Evolutionary conservation across 306 rosid species (phyloP), one percentile per base, ranked within the genome.

Genomic region (Glycine tomentella): DNA sequence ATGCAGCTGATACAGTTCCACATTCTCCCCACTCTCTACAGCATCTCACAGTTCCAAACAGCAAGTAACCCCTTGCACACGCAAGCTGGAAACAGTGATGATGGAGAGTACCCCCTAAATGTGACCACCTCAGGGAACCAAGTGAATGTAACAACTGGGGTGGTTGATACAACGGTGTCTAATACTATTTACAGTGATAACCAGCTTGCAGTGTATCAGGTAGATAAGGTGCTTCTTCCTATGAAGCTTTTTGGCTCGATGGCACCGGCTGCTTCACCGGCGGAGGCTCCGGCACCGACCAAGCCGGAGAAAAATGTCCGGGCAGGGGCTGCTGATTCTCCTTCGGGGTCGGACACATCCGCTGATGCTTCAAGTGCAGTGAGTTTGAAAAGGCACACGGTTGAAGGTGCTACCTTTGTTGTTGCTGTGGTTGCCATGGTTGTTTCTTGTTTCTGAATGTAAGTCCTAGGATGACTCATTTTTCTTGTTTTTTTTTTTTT

Each of bases 81-180:
- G 1, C 99, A 95, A 46, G 99, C 99, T 5, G 98, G 99, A 0
- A 87, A 87, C 56, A 92, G 92, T 51, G 88, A 53, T 33, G 87
- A 86, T 33, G 98, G 98, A 0, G 81, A 91, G 80, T 95, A 78
- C 85, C 97, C 99, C 0, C 56, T 95, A 2, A 95, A 95, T 51
- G 97, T 95, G 6, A 95, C 99, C 0, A 87, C 99, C 1, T 84
- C 99, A 1, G 97, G 98, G 34, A 93, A 78, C 80, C 97, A 92
- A 76, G 94, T 93, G 20, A 95, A 95, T 74, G 48, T 95, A 4
- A 89, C 98, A 7, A 93, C 98, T 0, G 99, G 98, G 13, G 99
- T 95, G 14, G 87, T 76, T 10, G 91, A 83, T 56, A 87, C 98
- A 14, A 76, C 91, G 0, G 87, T 95, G 53, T 77, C 93, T 14